phyloP scores from a whole-genome alignment of 306 rosid species.

The Begonia fuchsioides region DNA sequence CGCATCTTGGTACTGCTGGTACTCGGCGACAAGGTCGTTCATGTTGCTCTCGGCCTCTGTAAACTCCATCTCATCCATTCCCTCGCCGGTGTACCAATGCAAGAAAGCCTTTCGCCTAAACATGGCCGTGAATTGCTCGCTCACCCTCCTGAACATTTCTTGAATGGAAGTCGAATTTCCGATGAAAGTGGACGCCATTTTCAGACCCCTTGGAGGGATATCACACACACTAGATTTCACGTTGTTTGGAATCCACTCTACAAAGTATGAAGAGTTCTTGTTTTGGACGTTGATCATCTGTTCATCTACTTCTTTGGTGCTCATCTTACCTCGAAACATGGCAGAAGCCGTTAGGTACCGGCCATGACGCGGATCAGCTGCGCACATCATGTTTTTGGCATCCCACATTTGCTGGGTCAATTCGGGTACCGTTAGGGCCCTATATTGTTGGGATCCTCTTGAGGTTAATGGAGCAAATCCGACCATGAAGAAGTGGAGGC shows the following conservation, averaged over 20 bases:
- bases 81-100: constrained; percentile 89
- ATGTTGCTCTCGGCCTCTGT: constrained; percentile 85
- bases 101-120: constrained; percentile 63
- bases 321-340: constrained; percentile 87
- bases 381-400: constrained; percentile 66
- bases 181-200: constrained; percentile 59
- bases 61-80: constrained; percentile 94
- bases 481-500: constrained; percentile 83
- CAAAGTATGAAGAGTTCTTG: constrained; percentile 83
- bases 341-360: constrained; percentile 79
- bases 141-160: constrained; percentile 90
- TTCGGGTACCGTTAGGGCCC: constrained; percentile 37
- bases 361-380: constrained; percentile 86
- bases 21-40: constrained; percentile 83
- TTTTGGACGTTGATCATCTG: constrained; percentile 79
- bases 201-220: constrained; percentile 68
- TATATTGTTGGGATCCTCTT: constrained; percentile 85
- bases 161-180: constrained; percentile 74
- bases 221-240: constrained; percentile 86
- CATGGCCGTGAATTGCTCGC: constrained; percentile 91
- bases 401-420: constrained; percentile 52
- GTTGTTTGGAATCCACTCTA: constrained; percentile 71
- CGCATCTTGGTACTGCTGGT: constrained; percentile 87
- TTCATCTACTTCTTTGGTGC: constrained; percentile 83
- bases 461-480: constrained; percentile 84